Conservation (phyloP, 2,329 filamentous ascomycete species). For the Cladosporium oxysporum region DNA sequence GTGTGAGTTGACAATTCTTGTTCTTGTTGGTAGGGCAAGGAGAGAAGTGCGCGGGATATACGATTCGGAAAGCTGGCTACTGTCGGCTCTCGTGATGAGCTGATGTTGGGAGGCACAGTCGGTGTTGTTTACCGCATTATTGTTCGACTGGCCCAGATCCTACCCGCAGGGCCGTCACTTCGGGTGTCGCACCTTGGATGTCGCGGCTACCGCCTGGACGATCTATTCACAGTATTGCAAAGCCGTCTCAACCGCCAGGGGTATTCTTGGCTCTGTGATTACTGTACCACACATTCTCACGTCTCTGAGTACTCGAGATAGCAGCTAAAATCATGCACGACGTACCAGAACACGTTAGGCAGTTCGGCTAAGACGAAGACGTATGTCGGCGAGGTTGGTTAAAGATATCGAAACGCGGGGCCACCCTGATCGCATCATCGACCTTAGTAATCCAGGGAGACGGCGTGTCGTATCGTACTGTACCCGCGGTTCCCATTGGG, state of each 20-base stretch:
- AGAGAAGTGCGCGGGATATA: not conserved
- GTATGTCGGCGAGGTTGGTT: not conserved
- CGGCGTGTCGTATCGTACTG: not conserved
- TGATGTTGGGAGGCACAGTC: not conserved
- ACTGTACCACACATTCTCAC: not conserved
- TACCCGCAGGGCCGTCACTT: not conserved
- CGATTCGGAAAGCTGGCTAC: not conserved
- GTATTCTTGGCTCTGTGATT: not conserved
- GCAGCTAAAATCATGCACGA: not conserved
- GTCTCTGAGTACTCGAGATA: not conserved
- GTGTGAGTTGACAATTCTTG: not conserved
- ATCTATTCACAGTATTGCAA: not conserved
- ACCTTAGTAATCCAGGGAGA: constrained; percentile 6
- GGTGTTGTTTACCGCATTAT: not conserved
- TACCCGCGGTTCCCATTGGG: not conserved
- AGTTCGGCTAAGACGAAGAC: constrained; percentile 2
- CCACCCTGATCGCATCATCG: constrained; percentile 12
- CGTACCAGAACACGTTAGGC: not conserved
- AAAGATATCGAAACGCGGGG: constrained; percentile 8
- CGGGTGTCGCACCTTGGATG: not conserved
- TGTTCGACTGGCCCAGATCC: not conserved
- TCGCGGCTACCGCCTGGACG: not conserved
- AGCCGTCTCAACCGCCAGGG: not conserved
- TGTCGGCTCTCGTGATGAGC: constrained; percentile 6
- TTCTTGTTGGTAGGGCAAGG: not conserved